phyloP scores from a whole-genome alignment of 2,329 filamentous ascomycete genomes.

The Paraconiothyrium sp. region DNA sequence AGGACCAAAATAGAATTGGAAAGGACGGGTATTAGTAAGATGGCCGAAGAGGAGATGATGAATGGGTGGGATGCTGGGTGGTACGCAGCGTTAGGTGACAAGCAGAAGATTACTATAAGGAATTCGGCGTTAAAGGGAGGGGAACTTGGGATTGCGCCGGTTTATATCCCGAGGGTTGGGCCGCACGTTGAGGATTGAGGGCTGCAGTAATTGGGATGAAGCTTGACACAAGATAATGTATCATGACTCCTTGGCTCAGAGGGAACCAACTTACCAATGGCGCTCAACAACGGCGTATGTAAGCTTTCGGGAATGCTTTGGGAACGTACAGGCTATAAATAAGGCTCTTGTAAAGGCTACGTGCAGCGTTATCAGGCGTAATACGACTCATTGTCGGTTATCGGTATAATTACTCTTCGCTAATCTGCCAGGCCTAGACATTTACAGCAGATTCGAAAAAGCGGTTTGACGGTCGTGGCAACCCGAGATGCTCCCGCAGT shows the following conservation, averaged over 20 bases:
- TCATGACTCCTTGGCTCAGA: too few relatives aligned
- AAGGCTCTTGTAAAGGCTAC: too few relatives aligned
- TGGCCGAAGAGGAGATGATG: slow-evolving; percentile 5
- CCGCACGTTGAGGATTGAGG: slow-evolving; percentile 14
- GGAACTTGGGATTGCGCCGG: slow-evolving; percentile 9
- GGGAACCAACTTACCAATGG: too few relatives aligned
- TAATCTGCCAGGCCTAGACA: neutral
- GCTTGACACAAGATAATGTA: too few relatives aligned
- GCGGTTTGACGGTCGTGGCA: slow-evolving; percentile 57
- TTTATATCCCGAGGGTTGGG: slow-evolving; percentile 18
- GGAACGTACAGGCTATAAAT: too few relatives aligned
- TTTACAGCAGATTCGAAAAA: slow-evolving; percentile 39
- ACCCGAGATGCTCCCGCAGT: slow-evolving; percentile 63
- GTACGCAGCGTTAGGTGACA: slow-evolving; percentile 4
- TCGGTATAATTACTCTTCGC: too few relatives aligned
- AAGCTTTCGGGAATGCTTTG: too few relatives aligned
- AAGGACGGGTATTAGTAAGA: slow-evolving; percentile 6
- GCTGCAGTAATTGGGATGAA: neutral
- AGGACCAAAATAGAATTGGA: slow-evolving; percentile 30
- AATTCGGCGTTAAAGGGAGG: slow-evolving; percentile 8
- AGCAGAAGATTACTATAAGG: neutral
- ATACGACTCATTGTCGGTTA: too few relatives aligned
- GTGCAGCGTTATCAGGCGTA: too few relatives aligned
- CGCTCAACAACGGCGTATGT: too few relatives aligned
- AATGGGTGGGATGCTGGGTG: slow-evolving; percentile 8